Conservation (phyloP, 768 basidiomycete genomes). For the Mycena crocata region DNA sequence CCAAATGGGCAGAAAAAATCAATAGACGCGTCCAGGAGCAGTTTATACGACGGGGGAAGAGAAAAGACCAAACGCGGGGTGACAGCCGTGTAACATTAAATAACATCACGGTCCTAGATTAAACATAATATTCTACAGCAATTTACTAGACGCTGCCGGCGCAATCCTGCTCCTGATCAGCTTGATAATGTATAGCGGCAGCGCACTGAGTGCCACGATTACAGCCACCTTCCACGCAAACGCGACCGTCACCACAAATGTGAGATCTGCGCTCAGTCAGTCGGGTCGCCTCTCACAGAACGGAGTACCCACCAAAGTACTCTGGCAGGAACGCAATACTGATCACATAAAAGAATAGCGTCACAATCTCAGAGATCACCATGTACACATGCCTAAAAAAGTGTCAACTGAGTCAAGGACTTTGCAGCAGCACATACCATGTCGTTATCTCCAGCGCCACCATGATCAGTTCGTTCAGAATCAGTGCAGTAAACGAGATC, state of each 20-base stretch:
- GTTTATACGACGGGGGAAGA: not conserved
- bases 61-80: not conserved
- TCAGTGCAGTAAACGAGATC: conserved; percentile 95
- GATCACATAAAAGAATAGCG: conserved; percentile 87
- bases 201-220: conserved; percentile 93
- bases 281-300: not conserved
- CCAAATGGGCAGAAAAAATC: no score
- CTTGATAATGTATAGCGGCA: conserved; percentile 94
- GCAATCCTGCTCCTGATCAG: conserved; percentile 85
- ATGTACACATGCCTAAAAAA: conserved; percentile 89
- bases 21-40: not conserved
- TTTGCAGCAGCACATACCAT: conserved; percentile 65
- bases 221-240: conserved; percentile 97
- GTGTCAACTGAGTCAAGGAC: not conserved
- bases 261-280: conserved; percentile 71
- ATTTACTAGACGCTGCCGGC: conserved; percentile 94
- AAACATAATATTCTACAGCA: conserved; percentile 60
- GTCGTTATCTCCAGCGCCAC: conserved; percentile 98
- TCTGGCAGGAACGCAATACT: conserved; percentile 95
- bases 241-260: conserved; percentile 87
- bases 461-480: conserved; percentile 99
- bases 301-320: conserved; percentile 87
- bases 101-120: not conserved
- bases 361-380: conserved; percentile 91
- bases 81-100: not conserved